Base-by-base conservation (phyloP, 106 monocot genomes). In the Agapanthus africanus region DNA sequence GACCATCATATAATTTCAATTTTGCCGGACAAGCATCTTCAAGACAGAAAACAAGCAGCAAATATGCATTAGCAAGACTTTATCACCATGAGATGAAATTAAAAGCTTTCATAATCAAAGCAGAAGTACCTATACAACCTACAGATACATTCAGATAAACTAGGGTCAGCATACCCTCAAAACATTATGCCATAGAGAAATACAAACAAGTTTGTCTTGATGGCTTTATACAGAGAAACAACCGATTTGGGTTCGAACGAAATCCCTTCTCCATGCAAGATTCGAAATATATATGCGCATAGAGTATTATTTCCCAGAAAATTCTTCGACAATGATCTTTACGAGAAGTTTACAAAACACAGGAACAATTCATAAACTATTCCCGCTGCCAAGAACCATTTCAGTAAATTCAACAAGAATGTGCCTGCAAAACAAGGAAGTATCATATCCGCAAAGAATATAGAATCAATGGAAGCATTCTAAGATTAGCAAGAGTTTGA, bases 381-480 rank as follows among this genome's bases (percentile, higher is more conserved):
- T 63, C 37, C 11, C 22, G 8, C 37, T 19, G 34, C 62, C 62
- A 63, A 37, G 36, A 32, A 63, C 18, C n/a, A 63, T 63, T 37
- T 15, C n/a, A 54, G 62, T 35, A 63, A 63, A 63, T 36, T 7
- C 27, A 15, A 59, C 31, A 26, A 26, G 21, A 19, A 63, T 14
- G 36, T 63, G 35, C 62, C 62, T 63, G 62, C 62, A 63, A 37
- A 63, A 60, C 14, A 63, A 11, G 6, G 35, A 15, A 37, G 36
- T 21, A 16, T 63, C 7, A 26, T 35, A 63, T 63, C 37, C 6
- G 35, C 36, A 16, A 4, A 18, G 35, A 59, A 31, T 59, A 44
- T 44, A 44, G 16, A 44, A 44, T 44, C 42, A 44, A 44, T 44
- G 44, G 44, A 11, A 44, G 1, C 44, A 56, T 56, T 56, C 11